phyloP scores from a whole-genome alignment of 1,284 basidiomycete species.

The Tilletia horrida region DNA sequence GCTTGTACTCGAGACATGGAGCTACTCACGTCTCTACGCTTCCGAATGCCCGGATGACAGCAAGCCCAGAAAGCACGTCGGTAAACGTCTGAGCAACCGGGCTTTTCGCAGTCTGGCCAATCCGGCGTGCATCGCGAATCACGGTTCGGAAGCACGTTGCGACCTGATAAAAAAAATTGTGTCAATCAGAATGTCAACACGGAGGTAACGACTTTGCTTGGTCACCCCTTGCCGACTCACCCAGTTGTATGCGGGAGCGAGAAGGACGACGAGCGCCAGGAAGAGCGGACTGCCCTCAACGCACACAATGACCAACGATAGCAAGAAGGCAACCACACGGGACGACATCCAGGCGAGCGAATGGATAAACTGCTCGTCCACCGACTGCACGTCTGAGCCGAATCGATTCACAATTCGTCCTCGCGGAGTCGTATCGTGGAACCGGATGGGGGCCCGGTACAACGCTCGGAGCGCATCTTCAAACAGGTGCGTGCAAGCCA shows the following conservation, averaged over 20 bases:
- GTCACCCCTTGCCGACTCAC: background rate
- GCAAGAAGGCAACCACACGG: background rate
- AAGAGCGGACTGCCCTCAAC: constrained; percentile 6
- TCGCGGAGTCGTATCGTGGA: constrained; percentile 5
- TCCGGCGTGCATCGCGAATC: constrained; percentile 2
- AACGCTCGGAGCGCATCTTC: background rate
- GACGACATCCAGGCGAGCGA: background rate
- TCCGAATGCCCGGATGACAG: constrained; percentile 10
- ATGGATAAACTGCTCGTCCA: background rate
- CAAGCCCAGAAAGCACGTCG: constrained; percentile 10
- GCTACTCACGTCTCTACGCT: background rate
- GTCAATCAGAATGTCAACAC: background rate
- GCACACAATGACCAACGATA: background rate
- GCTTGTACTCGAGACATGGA: too few relatives aligned
- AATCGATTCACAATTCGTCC: constrained; percentile 12
- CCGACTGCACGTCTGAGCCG: constrained; percentile 1
- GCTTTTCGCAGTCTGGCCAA: background rate
- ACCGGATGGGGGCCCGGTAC: constrained; percentile 1
- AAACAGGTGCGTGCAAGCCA: background rate
- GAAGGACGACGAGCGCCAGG: background rate
- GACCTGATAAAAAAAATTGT: background rate
- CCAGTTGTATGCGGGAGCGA: background rate
- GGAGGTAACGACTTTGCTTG: background rate
- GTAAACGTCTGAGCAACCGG: background rate
- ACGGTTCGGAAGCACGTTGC: background rate